Conservation (phyloP, 495 filamentous ascomycete genomes). For the Aspergillus nanangensis region DNA sequence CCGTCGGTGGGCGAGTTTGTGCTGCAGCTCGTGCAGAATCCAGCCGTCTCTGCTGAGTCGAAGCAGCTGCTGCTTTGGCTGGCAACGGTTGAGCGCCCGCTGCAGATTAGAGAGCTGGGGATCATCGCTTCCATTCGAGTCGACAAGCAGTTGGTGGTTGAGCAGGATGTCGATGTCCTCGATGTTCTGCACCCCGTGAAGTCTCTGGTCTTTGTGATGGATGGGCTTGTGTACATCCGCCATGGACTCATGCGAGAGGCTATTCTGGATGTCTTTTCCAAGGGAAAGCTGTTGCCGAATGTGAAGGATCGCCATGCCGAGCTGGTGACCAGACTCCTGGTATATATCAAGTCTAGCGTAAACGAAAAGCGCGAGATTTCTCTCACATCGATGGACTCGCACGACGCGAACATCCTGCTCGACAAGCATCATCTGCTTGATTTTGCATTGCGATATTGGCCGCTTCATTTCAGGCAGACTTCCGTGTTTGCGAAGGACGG, state of each 20-base stretch:
- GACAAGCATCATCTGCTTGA: constrained; percentile 28
- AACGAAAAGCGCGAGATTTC: constrained; percentile 30
- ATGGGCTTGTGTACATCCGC: constrained; percentile 32
- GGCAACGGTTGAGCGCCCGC: constrained; percentile 30
- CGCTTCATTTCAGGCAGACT: constrained; percentile 25
- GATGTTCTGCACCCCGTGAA: constrained; percentile 21
- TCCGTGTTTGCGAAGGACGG: constrained; percentile 23
- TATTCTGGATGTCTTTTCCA: constrained; percentile 26
- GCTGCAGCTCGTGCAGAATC: constrained; percentile 13
- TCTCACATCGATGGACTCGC: constrained; percentile 22
- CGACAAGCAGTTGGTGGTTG: constrained; percentile 25
- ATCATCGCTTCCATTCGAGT: constrained; percentile 25
- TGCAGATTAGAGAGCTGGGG: constrained; percentile 25
- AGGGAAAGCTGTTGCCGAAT: constrained; percentile 29
- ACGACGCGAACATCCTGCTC: constrained; percentile 22
- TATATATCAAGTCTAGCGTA: constrained; percentile 29
- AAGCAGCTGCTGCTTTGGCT: constrained; percentile 35
- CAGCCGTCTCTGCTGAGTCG: constrained; percentile 20
- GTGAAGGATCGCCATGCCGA: constrained; percentile 35
- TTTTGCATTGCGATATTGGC: constrained; percentile 35
- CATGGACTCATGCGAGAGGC: constrained; percentile 31
- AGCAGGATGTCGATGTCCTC: constrained; percentile 10
- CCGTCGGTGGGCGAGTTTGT: constrained; percentile 26
- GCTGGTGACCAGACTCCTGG: constrained; percentile 26
- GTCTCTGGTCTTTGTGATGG: constrained; percentile 26